Percentiles rank a stretch among this genome's conserved stretches.
These are phyloP conservation scores for Tetrapisispora namnaoensis DNA, from an alignment of 805 yeast genomes.

Conservation along the genomic window DNA sequence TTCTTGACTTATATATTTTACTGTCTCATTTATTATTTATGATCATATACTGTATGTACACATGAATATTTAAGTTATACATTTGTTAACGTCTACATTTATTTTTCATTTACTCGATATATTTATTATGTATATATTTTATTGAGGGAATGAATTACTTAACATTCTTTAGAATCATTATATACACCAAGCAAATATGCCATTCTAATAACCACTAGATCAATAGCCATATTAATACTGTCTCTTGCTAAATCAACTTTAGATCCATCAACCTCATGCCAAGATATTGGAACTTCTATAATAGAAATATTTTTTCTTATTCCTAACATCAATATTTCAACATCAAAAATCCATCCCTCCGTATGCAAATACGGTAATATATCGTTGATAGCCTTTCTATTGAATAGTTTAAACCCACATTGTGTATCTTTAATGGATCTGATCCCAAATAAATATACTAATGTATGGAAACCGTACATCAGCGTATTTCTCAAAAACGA, in stretches of 20 bases:
- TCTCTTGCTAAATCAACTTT: slow-evolving; percentile 89
- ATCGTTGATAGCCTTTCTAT: slow-evolving; percentile 48
- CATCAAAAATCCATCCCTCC: slow-evolving; percentile 98
- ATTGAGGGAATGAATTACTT: neutral
- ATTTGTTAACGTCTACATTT: neutral
- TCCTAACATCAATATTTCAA: slow-evolving; percentile 78
- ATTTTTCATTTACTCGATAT: neutral
- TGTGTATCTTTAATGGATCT: slow-evolving; percentile 85
- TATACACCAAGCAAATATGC: slow-evolving; percentile 85
- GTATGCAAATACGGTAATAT: slow-evolving; percentile 91
- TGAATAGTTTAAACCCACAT: slow-evolving; percentile 93
- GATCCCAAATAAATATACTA: slow-evolving; percentile 84
- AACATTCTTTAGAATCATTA: slow-evolving; percentile 27
- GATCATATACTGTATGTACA: neutral
- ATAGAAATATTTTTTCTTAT: slow-evolving; percentile 57
- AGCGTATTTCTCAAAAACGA: slow-evolving; percentile 78
- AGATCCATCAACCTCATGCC: slow-evolving; percentile 97
- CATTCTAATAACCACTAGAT: slow-evolving; percentile 78
- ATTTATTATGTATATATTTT: no score
- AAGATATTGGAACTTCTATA: slow-evolving; percentile 74
- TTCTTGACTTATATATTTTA: neutral
- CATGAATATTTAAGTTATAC: no score
- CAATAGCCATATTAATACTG: slow-evolving; percentile 87
- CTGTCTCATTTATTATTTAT: no score
- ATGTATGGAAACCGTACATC: slow-evolving; percentile 84